Percentiles rank a stretch among this genome's conserved stretches.
phyloP scores from a whole-genome alignment of 225 moss, liverwort and hornwort species.

The Bryum argenteum region DNA sequence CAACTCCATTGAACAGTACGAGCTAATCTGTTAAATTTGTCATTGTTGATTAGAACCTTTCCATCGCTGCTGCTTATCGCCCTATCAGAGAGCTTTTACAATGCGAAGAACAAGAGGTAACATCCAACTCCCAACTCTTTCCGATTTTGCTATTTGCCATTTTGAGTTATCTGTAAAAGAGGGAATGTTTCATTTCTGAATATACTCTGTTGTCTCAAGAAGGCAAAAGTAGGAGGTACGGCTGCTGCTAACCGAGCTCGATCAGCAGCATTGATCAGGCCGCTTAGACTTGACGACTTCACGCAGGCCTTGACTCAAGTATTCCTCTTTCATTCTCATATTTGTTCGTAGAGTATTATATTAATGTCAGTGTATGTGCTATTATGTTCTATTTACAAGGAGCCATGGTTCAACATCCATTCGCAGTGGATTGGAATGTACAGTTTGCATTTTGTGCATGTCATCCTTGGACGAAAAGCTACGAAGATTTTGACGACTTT shows the following conservation, averaged over 20 bases:
- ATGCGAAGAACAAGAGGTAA: conserved; percentile 74
- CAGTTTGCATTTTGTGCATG: conserved; percentile 1
- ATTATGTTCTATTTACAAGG: neutral
- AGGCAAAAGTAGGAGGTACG: conserved; percentile 38
- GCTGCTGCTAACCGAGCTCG: conserved; percentile 37
- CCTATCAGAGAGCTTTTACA: conserved; percentile 93
- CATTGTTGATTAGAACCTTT: conserved; percentile 68
- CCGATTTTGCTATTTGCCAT: neutral
- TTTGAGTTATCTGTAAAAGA: neutral
- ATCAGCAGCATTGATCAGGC: conserved; percentile 49
- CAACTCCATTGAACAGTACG: neutral
- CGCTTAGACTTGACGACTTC: conserved; percentile 58
- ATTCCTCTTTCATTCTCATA: neutral
- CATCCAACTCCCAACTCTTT: conserved; percentile 1
- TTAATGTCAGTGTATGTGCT: neutral
- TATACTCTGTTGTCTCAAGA: conserved; percentile 9
- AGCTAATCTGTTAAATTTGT: conserved; percentile 26
- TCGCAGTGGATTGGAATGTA: neutral
- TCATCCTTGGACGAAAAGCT: neutral
- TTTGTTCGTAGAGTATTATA: neutral
- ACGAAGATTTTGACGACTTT: neutral
- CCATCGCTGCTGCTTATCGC: conserved; percentile 94
- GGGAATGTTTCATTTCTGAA: conserved; percentile 7
- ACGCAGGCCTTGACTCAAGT: conserved; percentile 69
- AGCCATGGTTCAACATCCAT: neutral